Base-by-base conservation (phyloP, 1,139 yeast species). In the Saccharomycopsis phalli region DNA sequence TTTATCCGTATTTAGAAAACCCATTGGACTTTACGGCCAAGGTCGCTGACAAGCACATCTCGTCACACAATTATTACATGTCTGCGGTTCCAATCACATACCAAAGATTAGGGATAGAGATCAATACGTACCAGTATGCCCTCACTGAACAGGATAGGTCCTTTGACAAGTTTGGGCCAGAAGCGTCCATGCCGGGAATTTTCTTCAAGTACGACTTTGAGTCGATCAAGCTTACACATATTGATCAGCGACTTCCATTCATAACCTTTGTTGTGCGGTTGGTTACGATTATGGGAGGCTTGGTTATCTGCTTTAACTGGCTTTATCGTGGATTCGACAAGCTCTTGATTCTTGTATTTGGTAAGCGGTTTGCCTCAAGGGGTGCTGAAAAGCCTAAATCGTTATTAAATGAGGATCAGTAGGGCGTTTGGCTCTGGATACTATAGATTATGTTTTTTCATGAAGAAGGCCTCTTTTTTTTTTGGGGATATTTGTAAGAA, bases 51-150 rank as follows among this genome's bases (percentile, higher is more conserved):
- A 57, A 62, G 14, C 63, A 47, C 36, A 54, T 62, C 29, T 74
- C 64, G 46, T 61, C 65, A 1, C 80, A 68, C 58, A 74, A 73
- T 43, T 91, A 91, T 57, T 75, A 69, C 52, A 56, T 88, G 48
- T 75, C 81, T 19, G 84, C 91, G 7, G 94, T 93, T 3, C 96
- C 98, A 8, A 86, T 96, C 0, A 58, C 69, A 4, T 87, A 80
- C 55, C 70, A 69, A 44, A 76, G 81, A 51, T 57, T 86, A 42
- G 95, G 95, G 2, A 66, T 78, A 10, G 68, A 63, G 20, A 66
- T 91, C 11, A 81, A 81, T 45, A 87, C 98, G 4, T 81, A 81
- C 54, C 97, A 88, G 59, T 91, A 84, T 58, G 79, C 96, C 0
- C 71, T 86, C 25, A 77, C 82, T 8, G 83, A 78, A 52, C 69